Evolutionary conservation across 163 green algal species (phyloP).

Genomic region (Scenedesmus sp.): DNA sequence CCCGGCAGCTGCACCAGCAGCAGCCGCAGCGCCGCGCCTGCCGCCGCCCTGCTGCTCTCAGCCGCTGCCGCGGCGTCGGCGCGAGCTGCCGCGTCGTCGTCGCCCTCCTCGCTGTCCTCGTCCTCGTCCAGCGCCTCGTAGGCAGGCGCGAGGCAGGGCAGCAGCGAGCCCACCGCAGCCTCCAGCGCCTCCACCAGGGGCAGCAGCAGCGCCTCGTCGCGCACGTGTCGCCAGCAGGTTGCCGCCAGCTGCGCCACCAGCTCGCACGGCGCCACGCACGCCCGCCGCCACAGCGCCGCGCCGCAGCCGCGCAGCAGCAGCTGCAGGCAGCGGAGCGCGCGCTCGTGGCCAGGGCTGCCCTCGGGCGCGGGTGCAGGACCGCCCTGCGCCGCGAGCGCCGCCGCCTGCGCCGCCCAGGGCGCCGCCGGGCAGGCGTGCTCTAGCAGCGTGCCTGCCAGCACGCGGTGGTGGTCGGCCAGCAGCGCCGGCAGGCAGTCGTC

Average conservation of each 20-base stretch:
- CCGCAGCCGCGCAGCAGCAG: neutral
- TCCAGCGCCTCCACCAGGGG: constrained; percentile 21
- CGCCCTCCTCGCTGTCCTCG: neutral
- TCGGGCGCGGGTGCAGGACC: neutral
- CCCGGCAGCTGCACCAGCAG: constrained; percentile 33
- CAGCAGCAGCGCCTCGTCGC: neutral
- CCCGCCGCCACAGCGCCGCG: neutral
- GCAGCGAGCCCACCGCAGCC: neutral
- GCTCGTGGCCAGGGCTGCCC: constrained; percentile 18
- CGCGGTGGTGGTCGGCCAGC: neutral
- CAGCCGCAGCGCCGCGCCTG: constrained; percentile 13
- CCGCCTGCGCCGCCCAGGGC: neutral
- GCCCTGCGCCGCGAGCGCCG: neutral
- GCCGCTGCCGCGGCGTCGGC: neutral
- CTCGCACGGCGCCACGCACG: neutral
- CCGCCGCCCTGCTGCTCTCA: constrained; percentile 6
- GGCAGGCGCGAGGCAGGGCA: neutral
- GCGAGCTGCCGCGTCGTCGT: neutral
- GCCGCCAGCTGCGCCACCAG: constrained; percentile 16
- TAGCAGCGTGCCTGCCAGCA: neutral
- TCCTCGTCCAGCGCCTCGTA: neutral
- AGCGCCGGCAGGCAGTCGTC: neutral
- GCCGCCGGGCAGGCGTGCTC: neutral
- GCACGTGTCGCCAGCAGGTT: neutral
- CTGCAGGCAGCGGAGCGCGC: constrained; percentile 30